These are phyloP conservation scores for Solanum okadae DNA, from an alignment of 257 asterid genomes.

Conservation along the genomic window DNA sequence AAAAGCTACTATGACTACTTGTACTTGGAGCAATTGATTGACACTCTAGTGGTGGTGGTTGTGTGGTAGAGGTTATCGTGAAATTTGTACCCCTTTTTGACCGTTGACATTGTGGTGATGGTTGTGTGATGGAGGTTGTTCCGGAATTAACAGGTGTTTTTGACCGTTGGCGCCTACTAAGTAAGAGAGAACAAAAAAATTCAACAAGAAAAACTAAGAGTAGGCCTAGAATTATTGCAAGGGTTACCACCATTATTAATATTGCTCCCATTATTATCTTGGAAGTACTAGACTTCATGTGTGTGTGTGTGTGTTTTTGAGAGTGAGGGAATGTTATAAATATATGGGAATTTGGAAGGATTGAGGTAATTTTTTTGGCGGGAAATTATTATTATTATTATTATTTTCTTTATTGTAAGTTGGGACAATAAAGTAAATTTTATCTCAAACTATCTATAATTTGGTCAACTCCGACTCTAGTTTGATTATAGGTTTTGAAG, in stretches of 20 bases:
- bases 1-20: conserved; percentile 28
- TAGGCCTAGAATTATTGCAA: conserved; percentile 33
- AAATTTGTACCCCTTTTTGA: background rate
- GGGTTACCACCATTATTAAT: conserved; percentile 19
- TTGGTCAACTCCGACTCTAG: background rate
- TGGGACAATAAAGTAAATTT: background rate
- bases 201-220: conserved; percentile 40
- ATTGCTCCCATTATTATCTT: conserved; percentile 41
- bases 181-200: conserved; percentile 47
- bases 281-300: conserved; percentile 20
- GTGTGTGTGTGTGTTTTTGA: background rate
- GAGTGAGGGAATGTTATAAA: background rate
- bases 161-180: conserved; percentile 6
- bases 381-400: conserved; percentile 8
- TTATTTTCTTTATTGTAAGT: background rate
- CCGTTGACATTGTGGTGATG: background rate
- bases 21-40: conserved; percentile 2
- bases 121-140: background rate
- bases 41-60: background rate
- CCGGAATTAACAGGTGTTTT: background rate
- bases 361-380: conserved; percentile 22
- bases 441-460: background rate
- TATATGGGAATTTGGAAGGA: background rate
- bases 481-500: background rate
- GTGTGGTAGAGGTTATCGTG: background rate